Base-by-base conservation (phyloP, 257 asterid genomes). In the Nicotiana otophora region DNA sequence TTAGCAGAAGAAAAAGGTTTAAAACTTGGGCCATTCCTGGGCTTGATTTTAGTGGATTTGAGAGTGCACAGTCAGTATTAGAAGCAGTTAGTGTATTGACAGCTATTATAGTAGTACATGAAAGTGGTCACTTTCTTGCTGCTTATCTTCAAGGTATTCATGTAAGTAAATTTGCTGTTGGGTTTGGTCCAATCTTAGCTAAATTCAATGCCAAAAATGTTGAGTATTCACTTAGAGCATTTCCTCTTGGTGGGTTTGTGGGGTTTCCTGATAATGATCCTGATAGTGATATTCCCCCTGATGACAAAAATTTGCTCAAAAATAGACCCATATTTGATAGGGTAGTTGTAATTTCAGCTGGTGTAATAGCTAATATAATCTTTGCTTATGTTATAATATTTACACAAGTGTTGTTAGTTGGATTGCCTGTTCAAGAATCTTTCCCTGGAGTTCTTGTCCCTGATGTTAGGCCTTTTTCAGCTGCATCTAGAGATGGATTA, bases 201-300 rank as follows among this genome's bases (percentile, higher is more conserved):
- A 94, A 87, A 39, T 90, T 93, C 81, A 91, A 94, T 89, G 88
- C 94, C 0, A 90, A 96, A 30, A 92, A 93, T 57, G 98, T 96
- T 17, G 99, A 96, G 87, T 96, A 93, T 83, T 96, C 99, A 20
- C 83, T 96, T 84, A 89, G 99, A 82, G 98, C 98, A 7, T 91
- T 96, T 83, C 99, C 99, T 63, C 92, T 96, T 34, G 99, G 99
- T 84, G 99, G 99, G 30, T 96, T 93, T 86, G 99, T 96, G 81
- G 99, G 95, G 0, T 96, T 96, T 77, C 99, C 99, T 61, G 99
- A 96, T 90, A 94, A 96, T 88, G 98, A 96, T 87, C 98, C 98
- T 4, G 94, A 94, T 19, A 96, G 98, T 83, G 98, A 88, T 85
- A 96, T 96, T 68, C 99, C 99, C 1, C 90, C 88, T 2, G 98